phyloP scores from a whole-genome alignment of 2,329 filamentous ascomycete species.

The Geosmithia putterillii region DNA sequence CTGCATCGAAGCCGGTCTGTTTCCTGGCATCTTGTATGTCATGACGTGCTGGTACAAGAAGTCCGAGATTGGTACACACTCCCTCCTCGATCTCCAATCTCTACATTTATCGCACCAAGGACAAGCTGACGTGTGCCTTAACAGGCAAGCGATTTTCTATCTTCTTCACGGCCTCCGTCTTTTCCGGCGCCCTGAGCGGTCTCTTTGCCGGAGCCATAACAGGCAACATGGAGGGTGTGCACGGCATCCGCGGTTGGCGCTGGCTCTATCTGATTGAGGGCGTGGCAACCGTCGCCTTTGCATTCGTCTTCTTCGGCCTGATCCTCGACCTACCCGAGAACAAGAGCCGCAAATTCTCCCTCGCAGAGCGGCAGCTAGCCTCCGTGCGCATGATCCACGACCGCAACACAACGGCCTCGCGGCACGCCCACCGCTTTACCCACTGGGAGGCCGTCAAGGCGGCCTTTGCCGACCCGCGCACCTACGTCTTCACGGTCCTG shows the following conservation, averaged over 20 bases:
- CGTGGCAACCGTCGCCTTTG: constrained; percentile 36
- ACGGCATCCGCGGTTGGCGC: constrained; percentile 42
- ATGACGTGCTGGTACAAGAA: constrained; percentile 46
- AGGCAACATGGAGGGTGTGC: constrained; percentile 39
- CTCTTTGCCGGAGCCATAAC: constrained; percentile 49
- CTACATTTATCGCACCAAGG: too few relatives aligned
- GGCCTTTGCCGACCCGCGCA: constrained; percentile 30
- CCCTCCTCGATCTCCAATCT: too few relatives aligned
- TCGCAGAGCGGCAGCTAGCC: constrained; percentile 49
- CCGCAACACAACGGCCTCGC: constrained; percentile 3
- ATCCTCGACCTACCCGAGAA: constrained; percentile 56
- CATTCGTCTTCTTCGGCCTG: constrained; percentile 44
- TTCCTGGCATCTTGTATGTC: constrained; percentile 36
- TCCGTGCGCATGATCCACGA: constrained; percentile 41
- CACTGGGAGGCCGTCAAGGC: constrained; percentile 15
- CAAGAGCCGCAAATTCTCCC: constrained; percentile 41
- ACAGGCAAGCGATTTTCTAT: constrained; percentile 39
- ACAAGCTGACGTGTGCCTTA: background rate
- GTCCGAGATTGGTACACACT: constrained; percentile 25
- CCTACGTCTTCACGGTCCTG: constrained; percentile 32
- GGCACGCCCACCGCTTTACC: constrained; percentile 8
- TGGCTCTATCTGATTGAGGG: constrained; percentile 62
- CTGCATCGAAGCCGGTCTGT: constrained; percentile 36
- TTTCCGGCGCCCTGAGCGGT: constrained; percentile 54
- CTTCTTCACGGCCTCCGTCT: constrained; percentile 42